phyloP scores from a whole-genome alignment of 1,139 yeast genomes.

The Geotrichum carabidarum region DNA sequence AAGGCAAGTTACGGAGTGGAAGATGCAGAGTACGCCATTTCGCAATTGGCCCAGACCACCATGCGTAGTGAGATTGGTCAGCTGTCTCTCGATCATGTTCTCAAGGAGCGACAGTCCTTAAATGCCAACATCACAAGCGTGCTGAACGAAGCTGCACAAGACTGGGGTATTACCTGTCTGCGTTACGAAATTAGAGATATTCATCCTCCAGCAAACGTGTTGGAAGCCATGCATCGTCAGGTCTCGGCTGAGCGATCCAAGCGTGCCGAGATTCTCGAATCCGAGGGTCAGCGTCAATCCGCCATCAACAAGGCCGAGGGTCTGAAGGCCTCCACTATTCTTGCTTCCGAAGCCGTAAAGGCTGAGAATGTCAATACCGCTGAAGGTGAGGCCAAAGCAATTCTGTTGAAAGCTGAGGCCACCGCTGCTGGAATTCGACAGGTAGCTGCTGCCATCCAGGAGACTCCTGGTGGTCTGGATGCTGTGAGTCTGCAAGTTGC shows the following conservation, averaged over 20 bases:
- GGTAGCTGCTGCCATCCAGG: slow-evolving; percentile 62
- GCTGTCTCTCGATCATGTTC: slow-evolving; percentile 68
- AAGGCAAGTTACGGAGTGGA: slow-evolving; percentile 87
- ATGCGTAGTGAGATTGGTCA: slow-evolving; percentile 89
- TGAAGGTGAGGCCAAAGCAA: slow-evolving; percentile 65
- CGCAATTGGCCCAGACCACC: slow-evolving; percentile 84
- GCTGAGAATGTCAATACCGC: slow-evolving; percentile 59
- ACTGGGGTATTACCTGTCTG: slow-evolving; percentile 82
- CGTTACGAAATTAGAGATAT: slow-evolving; percentile 85
- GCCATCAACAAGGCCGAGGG: slow-evolving; percentile 79
- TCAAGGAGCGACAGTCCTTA: slow-evolving; percentile 67
- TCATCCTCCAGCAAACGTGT: slow-evolving; percentile 78
- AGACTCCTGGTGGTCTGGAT: slow-evolving; percentile 65
- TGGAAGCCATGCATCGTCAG: slow-evolving; percentile 88
- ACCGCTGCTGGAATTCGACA: slow-evolving; percentile 65
- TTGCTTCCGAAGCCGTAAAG: slow-evolving; percentile 80
- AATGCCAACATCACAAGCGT: slow-evolving; percentile 69
- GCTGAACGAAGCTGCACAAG: slow-evolving; percentile 77
- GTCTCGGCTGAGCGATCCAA: slow-evolving; percentile 82
- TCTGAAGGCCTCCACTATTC: slow-evolving; percentile 78
- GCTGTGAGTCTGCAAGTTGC: slow-evolving; percentile 79
- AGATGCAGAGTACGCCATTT: slow-evolving; percentile 78
- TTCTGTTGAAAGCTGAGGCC: slow-evolving; percentile 62
- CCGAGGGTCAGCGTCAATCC: slow-evolving; percentile 77
- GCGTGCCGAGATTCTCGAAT: slow-evolving; percentile 80